A percentile compares a stretch with the other conserved stretches of the same genome.
Conservation (phyloP, 2,329 filamentous ascomycete species). For the Drechslerella coelobrocha region DNA sequence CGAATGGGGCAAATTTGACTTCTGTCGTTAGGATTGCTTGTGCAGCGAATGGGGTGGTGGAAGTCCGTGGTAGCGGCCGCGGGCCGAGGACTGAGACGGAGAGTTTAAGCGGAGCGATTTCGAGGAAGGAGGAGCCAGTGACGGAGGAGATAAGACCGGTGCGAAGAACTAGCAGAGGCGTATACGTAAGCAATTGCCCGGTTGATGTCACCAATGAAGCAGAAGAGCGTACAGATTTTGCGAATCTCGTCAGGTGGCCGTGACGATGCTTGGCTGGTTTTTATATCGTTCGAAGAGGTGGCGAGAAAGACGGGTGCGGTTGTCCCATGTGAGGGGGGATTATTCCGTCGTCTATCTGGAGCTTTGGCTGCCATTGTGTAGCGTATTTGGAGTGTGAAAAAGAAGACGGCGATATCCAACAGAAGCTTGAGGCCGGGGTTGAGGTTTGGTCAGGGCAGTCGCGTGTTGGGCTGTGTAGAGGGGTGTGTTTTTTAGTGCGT, state of each 20-base stretch:
- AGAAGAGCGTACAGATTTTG: conserved; percentile 73
- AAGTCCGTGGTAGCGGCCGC: conserved; percentile 76
- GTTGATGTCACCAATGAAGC: neutral
- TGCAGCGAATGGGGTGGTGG: conserved; percentile 85
- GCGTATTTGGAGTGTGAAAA: conserved; percentile 4
- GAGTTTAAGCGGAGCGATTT: conserved; percentile 76
- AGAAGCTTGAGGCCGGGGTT: conserved; percentile 13
- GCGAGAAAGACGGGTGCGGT: conserved; percentile 74
- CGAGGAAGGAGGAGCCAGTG: conserved; percentile 88
- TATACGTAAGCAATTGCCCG: conserved; percentile 15
- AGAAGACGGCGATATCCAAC: neutral
- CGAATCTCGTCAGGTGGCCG: conserved; percentile 74
- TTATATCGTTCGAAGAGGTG: conserved; percentile 56
- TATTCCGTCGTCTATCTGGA: conserved; percentile 83
- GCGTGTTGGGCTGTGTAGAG: conserved; percentile 30
- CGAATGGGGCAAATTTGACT: conserved; percentile 96
- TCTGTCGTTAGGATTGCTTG: conserved; percentile 90
- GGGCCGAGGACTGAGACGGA: conserved; percentile 93
- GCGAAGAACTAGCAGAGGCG: conserved; percentile 60
- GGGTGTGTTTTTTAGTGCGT: conserved; percentile 33
- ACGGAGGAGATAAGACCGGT: conserved; percentile 92
- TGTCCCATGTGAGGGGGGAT: conserved; percentile 82
- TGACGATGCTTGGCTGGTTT: conserved; percentile 14
- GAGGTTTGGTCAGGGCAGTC: conserved; percentile 31
- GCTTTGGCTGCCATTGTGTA: conserved; percentile 41